A percentile compares a stretch with the other conserved stretches of the same genome.
These are phyloP conservation scores for Pyrenula aspistea DNA, from an alignment of 495 filamentous ascomycete species.

Conservation along the genomic window DNA sequence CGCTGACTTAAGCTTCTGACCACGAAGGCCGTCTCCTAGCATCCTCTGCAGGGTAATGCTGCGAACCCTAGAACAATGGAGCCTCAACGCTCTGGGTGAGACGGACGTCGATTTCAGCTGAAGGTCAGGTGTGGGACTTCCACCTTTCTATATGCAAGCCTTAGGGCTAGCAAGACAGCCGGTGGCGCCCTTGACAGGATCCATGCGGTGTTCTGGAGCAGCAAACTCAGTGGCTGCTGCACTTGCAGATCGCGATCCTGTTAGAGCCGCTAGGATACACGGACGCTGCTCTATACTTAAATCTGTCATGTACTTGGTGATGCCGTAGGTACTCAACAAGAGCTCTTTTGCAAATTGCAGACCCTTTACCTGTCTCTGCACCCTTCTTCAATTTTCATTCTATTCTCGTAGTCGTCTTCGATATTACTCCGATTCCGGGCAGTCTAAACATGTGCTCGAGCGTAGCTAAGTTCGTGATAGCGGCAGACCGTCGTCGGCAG, in stretches of 20 bases:
- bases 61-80: background rate
- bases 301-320: too few relatives aligned
- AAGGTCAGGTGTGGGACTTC: background rate
- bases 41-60: background rate
- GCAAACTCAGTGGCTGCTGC: background rate
- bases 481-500: background rate
- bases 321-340: too few relatives aligned
- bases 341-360: background rate
- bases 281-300: background rate
- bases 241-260: background rate
- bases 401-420: too few relatives aligned
- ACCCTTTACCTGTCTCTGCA: too few relatives aligned
- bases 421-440: background rate
- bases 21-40: background rate
- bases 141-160: too few relatives aligned
- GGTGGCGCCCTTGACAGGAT: background rate
- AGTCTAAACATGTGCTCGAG: background rate
- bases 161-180: background rate
- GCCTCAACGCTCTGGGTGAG: background rate
- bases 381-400: too few relatives aligned
- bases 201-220: background rate
- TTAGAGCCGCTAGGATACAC: background rate
- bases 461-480: too few relatives aligned
- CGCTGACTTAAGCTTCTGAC: background rate
- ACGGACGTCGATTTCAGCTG: background rate